Base-by-base conservation (phyloP, 306 rosid species). In the Vigna mungo region DNA sequence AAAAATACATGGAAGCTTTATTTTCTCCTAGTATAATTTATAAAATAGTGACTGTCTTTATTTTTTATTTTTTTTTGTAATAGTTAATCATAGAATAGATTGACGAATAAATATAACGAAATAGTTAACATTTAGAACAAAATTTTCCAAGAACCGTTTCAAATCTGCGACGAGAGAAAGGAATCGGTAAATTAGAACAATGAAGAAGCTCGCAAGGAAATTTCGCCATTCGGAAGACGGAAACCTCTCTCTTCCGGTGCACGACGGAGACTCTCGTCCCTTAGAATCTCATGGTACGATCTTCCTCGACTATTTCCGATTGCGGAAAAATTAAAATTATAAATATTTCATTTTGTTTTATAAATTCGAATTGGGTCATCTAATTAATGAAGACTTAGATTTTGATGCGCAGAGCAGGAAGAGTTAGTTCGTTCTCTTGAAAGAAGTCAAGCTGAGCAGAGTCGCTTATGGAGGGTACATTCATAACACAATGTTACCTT, bases 381-480 rank as follows among this genome's bases (percentile, higher is more conserved):
- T 20, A 47, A 17, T 46, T 36, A 61, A n/a, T 49, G 21, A 27
- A 49, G 48, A 47, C 61, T 44, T 73, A 15, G 27, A 68, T 75
- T 78, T 74, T 70, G 17, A 66, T 75, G 7, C 74, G 13, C 93
- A 95, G 98, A 78, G 66, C 98, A 92, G 76, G 97, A 92, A 86
- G 93, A 86, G 53, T 32, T 88, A 68, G 86, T 95, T 88, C 96
- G 92, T 51, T 85, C 91, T 0, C 80, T 90, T 1, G 98, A 95
- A 79, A 86, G 60, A 62, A 79, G 61, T 68, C 94, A 81, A 58
- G 88, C 90, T 63, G 88, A 83, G 68, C 95, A 88, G 81, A 88
- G 91, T 87, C 92, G 89, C 76, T 55, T 95, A 18, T 92, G 97
- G 97, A 86, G 96, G 97, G 98, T 92, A 82, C 13, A 15, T 69